Conservation (phyloP, 805 yeast species). For the Barnettozyma wickerhamii region DNA sequence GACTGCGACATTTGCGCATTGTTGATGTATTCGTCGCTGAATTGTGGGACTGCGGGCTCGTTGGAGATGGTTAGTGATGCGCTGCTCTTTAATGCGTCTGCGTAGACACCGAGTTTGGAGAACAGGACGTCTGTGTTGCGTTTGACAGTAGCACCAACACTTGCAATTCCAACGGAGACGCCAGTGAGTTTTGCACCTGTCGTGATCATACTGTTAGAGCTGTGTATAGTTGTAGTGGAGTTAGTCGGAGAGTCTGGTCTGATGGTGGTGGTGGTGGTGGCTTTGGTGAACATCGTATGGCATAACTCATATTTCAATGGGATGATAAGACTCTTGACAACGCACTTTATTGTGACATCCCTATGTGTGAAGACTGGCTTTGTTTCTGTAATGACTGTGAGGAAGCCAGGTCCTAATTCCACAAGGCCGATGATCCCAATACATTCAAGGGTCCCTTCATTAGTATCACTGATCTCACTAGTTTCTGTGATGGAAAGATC, state of each 20-base stretch:
- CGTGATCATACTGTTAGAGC: too few relatives aligned
- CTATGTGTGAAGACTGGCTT: conserved; percentile 13
- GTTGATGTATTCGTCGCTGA: conserved; percentile 4
- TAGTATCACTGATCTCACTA: too few relatives aligned
- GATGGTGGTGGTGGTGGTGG: too few relatives aligned
- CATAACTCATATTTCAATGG: conserved; percentile 23
- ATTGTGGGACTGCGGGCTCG: conserved; percentile 7
- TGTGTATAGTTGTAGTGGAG: too few relatives aligned
- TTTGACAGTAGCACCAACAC: too few relatives aligned
- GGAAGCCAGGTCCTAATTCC: conserved; percentile 24
- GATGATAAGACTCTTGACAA: conserved; percentile 18
- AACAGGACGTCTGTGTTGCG: conserved; percentile 20
- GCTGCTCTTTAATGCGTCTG: conserved; percentile 23
- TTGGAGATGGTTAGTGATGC: conserved; percentile 21
- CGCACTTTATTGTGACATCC: conserved; percentile 16
- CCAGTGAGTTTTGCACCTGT: too few relatives aligned
- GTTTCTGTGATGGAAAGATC: conserved; percentile 1
- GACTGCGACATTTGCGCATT: conserved; percentile 5
- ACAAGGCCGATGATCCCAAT: conserved; percentile 22
- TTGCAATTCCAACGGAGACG: too few relatives aligned
- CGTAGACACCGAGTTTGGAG: conserved; percentile 25
- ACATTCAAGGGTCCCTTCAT: too few relatives aligned
- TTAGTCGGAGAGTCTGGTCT: too few relatives aligned
- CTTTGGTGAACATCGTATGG: conserved; percentile 12
- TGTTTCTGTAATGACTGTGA: conserved; percentile 16